Evolutionary conservation across 2,329 filamentous ascomycete species (phyloP).

Genomic region (Monilinia fructicola): DNA sequence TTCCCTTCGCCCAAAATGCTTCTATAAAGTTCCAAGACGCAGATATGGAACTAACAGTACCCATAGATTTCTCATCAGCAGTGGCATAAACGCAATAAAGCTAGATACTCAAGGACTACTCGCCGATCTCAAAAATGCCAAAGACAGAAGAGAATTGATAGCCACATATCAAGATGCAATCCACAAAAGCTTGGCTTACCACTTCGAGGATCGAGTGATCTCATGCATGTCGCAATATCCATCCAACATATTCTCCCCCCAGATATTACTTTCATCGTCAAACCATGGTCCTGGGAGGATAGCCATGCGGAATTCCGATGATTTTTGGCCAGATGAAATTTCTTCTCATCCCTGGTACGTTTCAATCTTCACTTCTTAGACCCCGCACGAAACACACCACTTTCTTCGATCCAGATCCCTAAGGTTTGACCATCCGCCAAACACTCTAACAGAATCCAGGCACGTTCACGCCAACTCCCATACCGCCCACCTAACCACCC

Average conservation of each 20-base stretch:
- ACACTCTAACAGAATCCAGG: constrained; percentile 5
- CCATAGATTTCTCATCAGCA: constrained; percentile 24
- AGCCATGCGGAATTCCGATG: constrained; percentile 28
- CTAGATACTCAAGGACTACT: constrained; percentile 28
- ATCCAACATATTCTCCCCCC: constrained; percentile 23
- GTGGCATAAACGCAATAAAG: constrained; percentile 26
- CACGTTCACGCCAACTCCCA: constrained; percentile 28
- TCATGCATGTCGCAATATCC: constrained; percentile 30
- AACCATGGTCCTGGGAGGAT: not conserved
- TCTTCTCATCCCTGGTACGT: constrained; percentile 25
- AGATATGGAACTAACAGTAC: not conserved
- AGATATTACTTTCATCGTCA: constrained; percentile 22
- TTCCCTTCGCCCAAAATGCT: not conserved
- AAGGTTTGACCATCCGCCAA: not conserved
- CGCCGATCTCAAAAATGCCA: constrained; percentile 12
- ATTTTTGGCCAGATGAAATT: constrained; percentile 28
- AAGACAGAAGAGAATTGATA: constrained; percentile 19
- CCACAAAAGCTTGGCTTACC: constrained; percentile 9
- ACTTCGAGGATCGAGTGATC: constrained; percentile 26
- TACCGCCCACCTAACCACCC: constrained; percentile 23
- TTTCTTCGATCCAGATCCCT: too few relatives aligned
- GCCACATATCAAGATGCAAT: constrained; percentile 25
- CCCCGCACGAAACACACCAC: too few relatives aligned
- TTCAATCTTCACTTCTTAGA: not conserved
- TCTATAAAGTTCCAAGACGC: not conserved